Base-by-base conservation (phyloP, 495 filamentous ascomycete species). In the Penicillium canescens region DNA sequence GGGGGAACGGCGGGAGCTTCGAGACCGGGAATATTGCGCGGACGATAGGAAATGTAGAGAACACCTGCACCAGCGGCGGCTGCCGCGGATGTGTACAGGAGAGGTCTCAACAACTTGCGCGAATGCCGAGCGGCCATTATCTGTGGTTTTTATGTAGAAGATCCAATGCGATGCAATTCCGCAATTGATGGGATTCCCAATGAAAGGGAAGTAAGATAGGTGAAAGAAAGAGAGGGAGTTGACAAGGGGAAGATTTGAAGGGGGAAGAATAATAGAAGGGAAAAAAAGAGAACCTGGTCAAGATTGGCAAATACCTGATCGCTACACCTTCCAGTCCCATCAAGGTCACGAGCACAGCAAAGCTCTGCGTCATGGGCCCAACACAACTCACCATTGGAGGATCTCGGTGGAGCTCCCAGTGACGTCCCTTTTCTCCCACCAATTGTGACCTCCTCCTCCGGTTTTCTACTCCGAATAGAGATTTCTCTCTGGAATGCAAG, bases 11-110 rank as follows among this genome's bases (percentile, higher is more conserved):
- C 84, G 1, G 90, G 85, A 24, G 85, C 85, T 61, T 94, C 88
- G 52, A 82, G 84, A 45, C 92, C 92, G 36, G 91, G 91, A 42
- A 96, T 91, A 67, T 93, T 89, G 56, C 88, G 83, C 9, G 92
- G 92, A 42, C 91, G 86, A 68, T 94, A 92, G 38, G 85, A 77
- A 55, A 89, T 84, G 65, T 92, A 91, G 45, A 95, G 77, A 37
- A 83, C 75, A 43, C 83, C 86, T 13, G 80, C 83, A 55, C 83
- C 83, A 42, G 79, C 67, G 21, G 76, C 74, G 9, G 78, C 76
- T 4, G 80, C 83, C 39, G 74, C 80, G n/a, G 81, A 71, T 16
- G 82, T 78, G 66, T 89, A 89, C 21, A 86, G 75, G 41, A 87
- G 65, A 16, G 80, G 78, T 63, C 76, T 78, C 47, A 88, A 61